A percentile compares a stretch with the other conserved stretches of the same genome.
Evolutionary conservation across 2,329 filamentous ascomycete genomes (phyloP).

Genomic region (Diplocarpon rosae): DNA sequence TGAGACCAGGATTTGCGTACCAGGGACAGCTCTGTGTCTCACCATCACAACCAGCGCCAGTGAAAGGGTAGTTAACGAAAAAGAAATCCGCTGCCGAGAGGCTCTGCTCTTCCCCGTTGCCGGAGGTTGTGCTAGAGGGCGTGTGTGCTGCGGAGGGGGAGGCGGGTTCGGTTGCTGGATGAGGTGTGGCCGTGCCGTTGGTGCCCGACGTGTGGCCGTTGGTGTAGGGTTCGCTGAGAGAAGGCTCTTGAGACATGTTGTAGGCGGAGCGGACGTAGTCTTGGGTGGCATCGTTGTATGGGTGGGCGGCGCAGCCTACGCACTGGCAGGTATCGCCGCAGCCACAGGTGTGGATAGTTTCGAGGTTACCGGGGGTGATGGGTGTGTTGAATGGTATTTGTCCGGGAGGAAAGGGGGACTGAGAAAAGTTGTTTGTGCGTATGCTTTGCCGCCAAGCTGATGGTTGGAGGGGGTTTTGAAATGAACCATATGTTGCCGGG

Average conservation of each 20-base stretch:
- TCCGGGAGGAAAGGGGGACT: slow-evolving; percentile 18
- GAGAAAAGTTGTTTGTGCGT: slow-evolving; percentile 30
- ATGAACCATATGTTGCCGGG: slow-evolving; percentile 43
- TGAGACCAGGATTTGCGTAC: too few species aligned
- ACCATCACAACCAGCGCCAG: slow-evolving; percentile 36
- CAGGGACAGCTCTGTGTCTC: slow-evolving; percentile 40
- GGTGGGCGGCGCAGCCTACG: slow-evolving; percentile 56
- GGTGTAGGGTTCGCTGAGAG: slow-evolving; percentile 11
- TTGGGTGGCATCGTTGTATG: slow-evolving; percentile 54
- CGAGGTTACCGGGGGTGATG: slow-evolving; percentile 27
- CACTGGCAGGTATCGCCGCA: slow-evolving; percentile 59
- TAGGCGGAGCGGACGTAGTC: slow-evolving; percentile 39
- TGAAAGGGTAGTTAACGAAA: slow-evolving; percentile 45
- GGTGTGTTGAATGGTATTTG: slow-evolving; percentile 22
- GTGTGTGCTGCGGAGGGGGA: slow-evolving; percentile 22
- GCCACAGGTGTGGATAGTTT: slow-evolving; percentile 38
- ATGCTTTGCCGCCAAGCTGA: slow-evolving; percentile 41
- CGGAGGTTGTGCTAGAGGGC: slow-evolving; percentile 22
- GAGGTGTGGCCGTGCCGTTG: slow-evolving; percentile 4
- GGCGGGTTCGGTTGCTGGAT: slow-evolving; percentile 9
- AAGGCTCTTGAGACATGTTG: slow-evolving; percentile 16
- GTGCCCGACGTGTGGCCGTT: slow-evolving; percentile 11
- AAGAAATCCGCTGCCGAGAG: slow-evolving; percentile 41
- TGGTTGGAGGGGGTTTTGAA: slow-evolving; percentile 43
- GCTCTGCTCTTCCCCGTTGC: slow-evolving; percentile 36